A percentile compares a stretch with the other conserved stretches of the same genome.
Conservation (phyloP, 495 filamentous ascomycete genomes). For the Penicillium egyptiacum region DNA sequence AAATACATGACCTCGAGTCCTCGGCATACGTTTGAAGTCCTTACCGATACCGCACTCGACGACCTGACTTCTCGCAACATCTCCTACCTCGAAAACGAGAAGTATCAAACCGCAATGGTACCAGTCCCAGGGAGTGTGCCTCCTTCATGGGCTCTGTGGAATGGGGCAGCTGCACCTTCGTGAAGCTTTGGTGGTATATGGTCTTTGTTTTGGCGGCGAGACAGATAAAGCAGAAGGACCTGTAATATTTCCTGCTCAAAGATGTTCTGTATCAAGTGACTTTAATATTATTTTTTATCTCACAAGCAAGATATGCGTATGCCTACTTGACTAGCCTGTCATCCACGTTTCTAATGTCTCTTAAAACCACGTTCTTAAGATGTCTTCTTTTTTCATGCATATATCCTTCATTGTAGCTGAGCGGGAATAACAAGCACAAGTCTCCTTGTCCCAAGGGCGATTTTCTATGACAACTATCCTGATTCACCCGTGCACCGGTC, state of each 20-base stretch:
- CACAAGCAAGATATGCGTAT: no score
- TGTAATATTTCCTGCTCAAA: background rate
- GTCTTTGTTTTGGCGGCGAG: background rate
- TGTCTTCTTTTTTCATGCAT: no score
- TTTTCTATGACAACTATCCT: no score
- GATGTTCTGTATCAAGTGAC: background rate
- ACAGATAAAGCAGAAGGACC: background rate
- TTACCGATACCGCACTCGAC: background rate
- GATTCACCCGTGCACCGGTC: no score
- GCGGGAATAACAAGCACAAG: background rate
- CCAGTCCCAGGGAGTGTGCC: background rate
- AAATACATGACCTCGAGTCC: background rate
- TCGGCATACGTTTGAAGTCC: background rate
- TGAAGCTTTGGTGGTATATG: background rate
- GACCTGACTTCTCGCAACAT: background rate
- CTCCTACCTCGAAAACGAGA: background rate
- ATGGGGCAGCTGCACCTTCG: background rate
- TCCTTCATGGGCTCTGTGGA: background rate
- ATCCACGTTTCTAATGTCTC: no score
- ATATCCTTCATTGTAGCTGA: background rate
- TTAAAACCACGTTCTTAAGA: no score
- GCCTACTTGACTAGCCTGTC: no score
- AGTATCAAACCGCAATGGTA: background rate
- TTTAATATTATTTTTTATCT: background rate
- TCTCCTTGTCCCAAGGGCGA: no score